Evolutionary conservation across 2,329 filamentous ascomycete species (phyloP), one percentile per base, ranked within the genome.

Genomic region (Aspergillus tubingensis): DNA sequence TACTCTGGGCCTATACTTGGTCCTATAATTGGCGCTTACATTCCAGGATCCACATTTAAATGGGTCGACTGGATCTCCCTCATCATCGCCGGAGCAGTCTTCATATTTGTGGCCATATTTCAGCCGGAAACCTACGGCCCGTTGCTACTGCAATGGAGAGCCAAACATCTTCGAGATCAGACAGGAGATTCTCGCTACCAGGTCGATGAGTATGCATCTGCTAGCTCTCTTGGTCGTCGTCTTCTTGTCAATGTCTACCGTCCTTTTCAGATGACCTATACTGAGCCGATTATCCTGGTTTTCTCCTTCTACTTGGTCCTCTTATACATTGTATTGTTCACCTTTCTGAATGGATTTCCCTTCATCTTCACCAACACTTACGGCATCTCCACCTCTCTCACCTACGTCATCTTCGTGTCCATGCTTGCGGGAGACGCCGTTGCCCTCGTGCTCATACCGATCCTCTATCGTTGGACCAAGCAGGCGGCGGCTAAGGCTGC

Each of bases 231-330:
- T 1, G 51, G 51, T 39, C 38, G 36, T 17, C 51, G 51, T 27
- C 51, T 53, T 21, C 19, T 53, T 15, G 36, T 53, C 10, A 53
- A 53, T 7, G 51, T 53, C 32, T 53, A 53, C 51, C 51, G 51
- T 21, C 51, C 51, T 1, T 53, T 53, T 36, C 51, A 53, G 51
- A 53, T 53, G 51, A 53, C 51, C 13, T 25, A 39, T 13, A 53
- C 36, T 5, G 51, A 53, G 23, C 51, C 51, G 3, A 53, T 53
- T 21, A 39, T 53, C 36, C 36, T 53, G 36, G 32, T 53, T 21
- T 53, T 53, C 32, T 53, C 51, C 11, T 53, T 53, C 51, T 53
- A 53, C 36, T 13, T 53, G 51, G 39, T 53, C 51, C 51, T 53
- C 13, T 36, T 53, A 13, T 53, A 53, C 51, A 53, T 53, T 27